Evolutionary conservation across 805 yeast genomes (phyloP).

Genomic region (Metschnikowia peoriensis): DNA sequence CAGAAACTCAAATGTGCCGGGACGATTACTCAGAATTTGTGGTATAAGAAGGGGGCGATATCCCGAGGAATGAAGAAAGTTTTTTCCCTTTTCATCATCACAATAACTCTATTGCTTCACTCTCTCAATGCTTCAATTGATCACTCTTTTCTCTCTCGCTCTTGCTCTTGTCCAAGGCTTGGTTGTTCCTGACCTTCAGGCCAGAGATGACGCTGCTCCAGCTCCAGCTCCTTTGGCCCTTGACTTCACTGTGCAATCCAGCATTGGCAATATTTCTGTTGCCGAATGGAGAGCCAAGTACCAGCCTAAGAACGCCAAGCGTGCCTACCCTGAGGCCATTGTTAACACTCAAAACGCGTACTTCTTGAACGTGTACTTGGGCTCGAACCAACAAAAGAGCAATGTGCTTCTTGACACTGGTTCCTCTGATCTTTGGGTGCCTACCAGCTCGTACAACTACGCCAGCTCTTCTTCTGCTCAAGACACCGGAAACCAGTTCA

Average conservation of each 20-base stretch:
- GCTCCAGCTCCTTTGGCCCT: constrained; percentile 12
- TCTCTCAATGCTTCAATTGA: constrained; percentile 1
- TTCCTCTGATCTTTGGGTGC: constrained; percentile 42
- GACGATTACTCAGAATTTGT: neutral
- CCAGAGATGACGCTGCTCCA: constrained; percentile 1
- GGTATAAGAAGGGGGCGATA: neutral
- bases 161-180: constrained; percentile 5
- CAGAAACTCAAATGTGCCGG: neutral
- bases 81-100: no score
- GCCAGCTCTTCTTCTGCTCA: neutral
- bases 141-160: constrained; percentile 9
- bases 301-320: neutral
- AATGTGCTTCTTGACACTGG: constrained; percentile 42
- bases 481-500: constrained; percentile 10
- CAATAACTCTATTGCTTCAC: neutral
- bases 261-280: neutral
- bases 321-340: constrained; percentile 1
- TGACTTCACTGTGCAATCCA: constrained; percentile 8
- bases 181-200: constrained; percentile 1
- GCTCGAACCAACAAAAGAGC: constrained; percentile 27
- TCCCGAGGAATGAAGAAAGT: neutral
- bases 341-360: neutral
- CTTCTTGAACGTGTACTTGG: constrained; percentile 15
- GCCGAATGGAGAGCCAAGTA: constrained; percentile 1
- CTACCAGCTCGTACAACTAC: constrained; percentile 1